Percentiles rank a stretch among this genome's conserved stretches.
These are phyloP conservation scores for Dactylellina drechsleri DNA, from an alignment of 2,329 filamentous ascomycete species.

Conservation along the genomic window DNA sequence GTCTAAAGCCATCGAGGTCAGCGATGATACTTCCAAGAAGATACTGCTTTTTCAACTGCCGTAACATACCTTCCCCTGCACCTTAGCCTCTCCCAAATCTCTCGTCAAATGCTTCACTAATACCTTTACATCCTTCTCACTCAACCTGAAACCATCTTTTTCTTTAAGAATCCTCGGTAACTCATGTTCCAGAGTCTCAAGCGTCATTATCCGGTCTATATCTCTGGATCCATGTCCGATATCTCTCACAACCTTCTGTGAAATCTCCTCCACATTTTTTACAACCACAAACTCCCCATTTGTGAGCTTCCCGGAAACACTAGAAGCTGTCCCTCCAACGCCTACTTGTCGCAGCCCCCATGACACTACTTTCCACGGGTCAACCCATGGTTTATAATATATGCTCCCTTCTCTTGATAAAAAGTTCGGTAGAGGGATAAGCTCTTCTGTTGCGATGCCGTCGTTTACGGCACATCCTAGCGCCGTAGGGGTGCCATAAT, in stretches of 20 bases:
- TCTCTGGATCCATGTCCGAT: slow-evolving; percentile 64
- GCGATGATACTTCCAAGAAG: slow-evolving; percentile 56
- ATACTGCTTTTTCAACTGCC: slow-evolving; percentile 10
- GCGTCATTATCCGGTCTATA: slow-evolving; percentile 75
- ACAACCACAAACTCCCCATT: slow-evolving; percentile 64
- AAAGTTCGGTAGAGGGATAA: slow-evolving; percentile 78
- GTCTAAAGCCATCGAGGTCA: slow-evolving; percentile 71
- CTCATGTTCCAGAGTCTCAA: slow-evolving; percentile 70
- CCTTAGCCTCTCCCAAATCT: slow-evolving; percentile 69
- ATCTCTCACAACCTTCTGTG: slow-evolving; percentile 67
- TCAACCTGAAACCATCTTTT: slow-evolving; percentile 65
- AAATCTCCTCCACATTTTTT: slow-evolving; percentile 71
- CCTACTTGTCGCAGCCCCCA: slow-evolving; percentile 57
- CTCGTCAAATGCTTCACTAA: slow-evolving; percentile 76
- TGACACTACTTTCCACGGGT: slow-evolving; percentile 56
- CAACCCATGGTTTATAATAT: slow-evolving; percentile 69
- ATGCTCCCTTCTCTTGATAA: slow-evolving; percentile 73
- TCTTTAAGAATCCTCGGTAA: slow-evolving; percentile 67
- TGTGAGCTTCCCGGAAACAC: slow-evolving; percentile 60
- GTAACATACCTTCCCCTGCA: slow-evolving; percentile 62
- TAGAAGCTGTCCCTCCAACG: slow-evolving; percentile 37
- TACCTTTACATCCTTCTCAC: slow-evolving; percentile 74
- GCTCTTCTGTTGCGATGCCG: slow-evolving; percentile 73
- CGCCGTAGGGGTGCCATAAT: slow-evolving; percentile 83
- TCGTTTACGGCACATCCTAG: slow-evolving; percentile 82